Evolutionary conservation across 495 filamentous ascomycete species (phyloP).

Genomic region (Aspergillus diversus): DNA sequence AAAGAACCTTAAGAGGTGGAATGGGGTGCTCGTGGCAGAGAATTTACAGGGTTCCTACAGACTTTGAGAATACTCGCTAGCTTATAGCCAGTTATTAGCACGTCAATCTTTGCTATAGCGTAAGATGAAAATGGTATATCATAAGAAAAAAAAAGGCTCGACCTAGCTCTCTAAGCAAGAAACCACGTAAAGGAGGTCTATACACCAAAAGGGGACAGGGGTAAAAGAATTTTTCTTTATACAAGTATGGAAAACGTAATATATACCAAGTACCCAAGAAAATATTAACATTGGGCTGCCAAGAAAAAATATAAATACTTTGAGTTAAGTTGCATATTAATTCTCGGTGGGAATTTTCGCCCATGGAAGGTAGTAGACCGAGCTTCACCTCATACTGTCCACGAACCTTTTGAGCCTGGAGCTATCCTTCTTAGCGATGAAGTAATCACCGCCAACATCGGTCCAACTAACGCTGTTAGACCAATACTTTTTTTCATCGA

Average conservation of each 20-base stretch:
- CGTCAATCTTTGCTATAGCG: not conserved
- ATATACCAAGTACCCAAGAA: conserved; percentile 8
- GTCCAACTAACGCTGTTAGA: conserved; percentile 92
- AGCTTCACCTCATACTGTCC: conserved; percentile 37
- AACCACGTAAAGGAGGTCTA: not conserved
- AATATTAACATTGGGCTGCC: not conserved
- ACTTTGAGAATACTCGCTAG: not conserved
- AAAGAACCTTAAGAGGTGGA: too few relatives aligned
- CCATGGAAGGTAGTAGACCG: not conserved
- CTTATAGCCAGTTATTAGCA: not conserved
- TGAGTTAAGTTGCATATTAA: conserved; percentile 17
- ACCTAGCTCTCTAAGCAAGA: not conserved
- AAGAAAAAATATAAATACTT: not conserved
- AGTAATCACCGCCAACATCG: conserved; percentile 78
- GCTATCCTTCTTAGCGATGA: conserved; percentile 82
- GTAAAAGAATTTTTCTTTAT: not conserved
- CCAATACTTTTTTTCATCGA: conserved; percentile 76
- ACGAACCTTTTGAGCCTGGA: conserved; percentile 52
- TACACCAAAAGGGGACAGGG: not conserved
- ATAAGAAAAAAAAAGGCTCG: conserved; percentile 8
- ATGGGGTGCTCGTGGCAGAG: not conserved
- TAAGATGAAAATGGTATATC: conserved; percentile 30
- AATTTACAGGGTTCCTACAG: not conserved
- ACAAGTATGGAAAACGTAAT: not conserved
- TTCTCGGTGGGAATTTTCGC: not conserved